Conservation (phyloP, 208 protist species). For the Trypanosoma avium region DNA sequence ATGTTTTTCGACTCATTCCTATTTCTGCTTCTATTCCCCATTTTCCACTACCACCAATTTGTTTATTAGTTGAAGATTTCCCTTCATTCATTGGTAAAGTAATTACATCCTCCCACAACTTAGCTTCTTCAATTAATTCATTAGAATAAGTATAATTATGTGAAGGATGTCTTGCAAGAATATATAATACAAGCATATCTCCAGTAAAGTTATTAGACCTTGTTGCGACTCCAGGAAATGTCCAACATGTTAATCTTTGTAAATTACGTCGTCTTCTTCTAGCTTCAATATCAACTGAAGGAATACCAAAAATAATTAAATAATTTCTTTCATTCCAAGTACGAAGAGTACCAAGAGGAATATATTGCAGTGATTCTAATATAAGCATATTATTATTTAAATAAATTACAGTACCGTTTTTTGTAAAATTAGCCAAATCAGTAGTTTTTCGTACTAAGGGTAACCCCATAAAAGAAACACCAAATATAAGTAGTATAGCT, state of each 20-base stretch:
- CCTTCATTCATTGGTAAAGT: slow-evolving; percentile 38
- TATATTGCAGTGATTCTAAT: too few species aligned
- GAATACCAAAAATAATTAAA: slow-evolving; percentile 41
- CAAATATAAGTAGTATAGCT: too few species aligned
- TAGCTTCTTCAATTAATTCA: slow-evolving; percentile 32
- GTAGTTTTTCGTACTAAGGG: too few species aligned
- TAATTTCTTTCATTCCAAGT: slow-evolving; percentile 1
- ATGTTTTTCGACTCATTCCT: slow-evolving; percentile 33
- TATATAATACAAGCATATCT: slow-evolving; percentile 25
- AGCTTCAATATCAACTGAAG: slow-evolving; percentile 30
- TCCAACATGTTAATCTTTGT: slow-evolving; percentile 39
- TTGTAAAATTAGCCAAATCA: too few species aligned
- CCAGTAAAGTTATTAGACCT: slow-evolving; percentile 27
- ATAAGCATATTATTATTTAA: too few species aligned
- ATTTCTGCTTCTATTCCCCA: slow-evolving; percentile 37
- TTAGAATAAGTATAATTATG: slow-evolving; percentile 16
- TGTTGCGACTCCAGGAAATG: slow-evolving; percentile 38
- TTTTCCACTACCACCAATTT: slow-evolving; percentile 6
- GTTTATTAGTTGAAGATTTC: slow-evolving; percentile 24
- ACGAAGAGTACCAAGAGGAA: neutral
- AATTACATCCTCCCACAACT: slow-evolving; percentile 23
- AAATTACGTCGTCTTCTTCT: slow-evolving; percentile 18
- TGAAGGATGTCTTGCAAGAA: too few species aligned
- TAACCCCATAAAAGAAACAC: too few species aligned
- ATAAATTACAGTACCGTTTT: too few species aligned